Evolutionary conservation across 768 basidiomycete species (phyloP), one percentile per base, ranked within the genome.

Genomic region (Russula virescens): DNA sequence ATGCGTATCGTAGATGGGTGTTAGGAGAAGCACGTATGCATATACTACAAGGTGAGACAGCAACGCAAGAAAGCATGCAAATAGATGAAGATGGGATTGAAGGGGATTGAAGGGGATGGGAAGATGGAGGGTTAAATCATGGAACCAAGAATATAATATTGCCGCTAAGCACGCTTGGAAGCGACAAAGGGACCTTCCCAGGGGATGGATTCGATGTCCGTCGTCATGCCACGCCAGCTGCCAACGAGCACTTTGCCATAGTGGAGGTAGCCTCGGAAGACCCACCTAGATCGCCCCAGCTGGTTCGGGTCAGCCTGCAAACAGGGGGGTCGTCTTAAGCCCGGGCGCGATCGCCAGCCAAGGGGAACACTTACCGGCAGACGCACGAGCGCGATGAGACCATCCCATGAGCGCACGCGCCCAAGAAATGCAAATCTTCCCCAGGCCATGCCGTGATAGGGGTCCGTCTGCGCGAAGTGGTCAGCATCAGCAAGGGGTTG

Each of bases 221-320:
- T 71, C 43, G 78, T 80, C 67, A 76, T 75, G 50, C 72, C 72
- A 34, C 89, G 78, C 89, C 89, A 90, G 60, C 83, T 85, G 5
- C 89, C 89, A 18, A 88, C 86, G 63, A 90, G 81, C 60, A 80
- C 87, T 61, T 80, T 73, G 10, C 80, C 81, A 0, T 83, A 87
- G 7, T 86, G 79, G 51, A 91, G 65, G 69, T 89, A 91, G 6
- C 89, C 89, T 35, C 83, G 87, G 66, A 90, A 85, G 46, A 90
- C 77, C 68, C 73, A 75, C 16, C 63, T 66, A 26, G 64, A 60
- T 55, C 68, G 45, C 31, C 66, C 66, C 48, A 46, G 21, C 47
- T 31, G 62, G 23, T 18, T 40, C 25, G 58, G 61, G 18, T 65
- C 62, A 13, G 53, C 31, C 66, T 68, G 57, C 21, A 16, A 66